Conservation (phyloP, 2,329 filamentous ascomycete genomes). For the Teratosphaeria zuluensis region DNA sequence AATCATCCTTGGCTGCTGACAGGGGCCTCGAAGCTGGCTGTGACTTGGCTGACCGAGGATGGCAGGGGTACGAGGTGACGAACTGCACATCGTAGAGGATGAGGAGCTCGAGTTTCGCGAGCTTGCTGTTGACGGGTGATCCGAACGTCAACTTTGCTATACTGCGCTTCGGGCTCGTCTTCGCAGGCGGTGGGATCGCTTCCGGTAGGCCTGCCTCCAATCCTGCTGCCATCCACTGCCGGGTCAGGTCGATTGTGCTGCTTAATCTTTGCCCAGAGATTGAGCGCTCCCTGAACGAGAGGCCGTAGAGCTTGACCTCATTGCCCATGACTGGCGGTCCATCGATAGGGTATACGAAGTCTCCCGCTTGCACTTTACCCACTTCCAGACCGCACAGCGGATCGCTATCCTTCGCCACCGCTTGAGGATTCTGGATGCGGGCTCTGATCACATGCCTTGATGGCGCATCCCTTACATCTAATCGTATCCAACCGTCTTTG, state of each 20-base stretch:
- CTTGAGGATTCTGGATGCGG: conserved; percentile 29
- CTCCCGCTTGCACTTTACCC: conserved; percentile 14
- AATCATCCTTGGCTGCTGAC: not conserved
- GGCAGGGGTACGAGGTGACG: conserved; percentile 45
- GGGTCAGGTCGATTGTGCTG: not conserved
- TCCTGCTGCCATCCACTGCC: not conserved
- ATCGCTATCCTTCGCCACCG: conserved; percentile 26
- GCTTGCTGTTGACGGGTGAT: conserved; percentile 11
- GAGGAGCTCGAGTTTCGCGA: conserved; percentile 22
- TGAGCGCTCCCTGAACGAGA: conserved; percentile 3
- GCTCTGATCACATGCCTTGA: not conserved
- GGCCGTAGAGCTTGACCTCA: conserved; percentile 16
- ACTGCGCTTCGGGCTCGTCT: not conserved
- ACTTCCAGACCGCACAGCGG: conserved; percentile 21
- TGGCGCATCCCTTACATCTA: conserved; percentile 24
- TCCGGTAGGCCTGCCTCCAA: not conserved
- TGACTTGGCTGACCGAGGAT: conserved; percentile 5
- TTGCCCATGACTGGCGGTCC: conserved; percentile 18
- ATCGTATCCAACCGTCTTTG: conserved; percentile 41
- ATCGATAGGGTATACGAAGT: conserved; percentile 32
- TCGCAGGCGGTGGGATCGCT: not conserved
- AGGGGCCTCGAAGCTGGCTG: not conserved
- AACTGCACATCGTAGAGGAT: conserved; percentile 45
- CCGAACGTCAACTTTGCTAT: conserved; percentile 26
- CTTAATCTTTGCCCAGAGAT: conserved; percentile 2